Conservation (phyloP, 192 early-diverging fungal genomes). For the Obelidium mucronatum region DNA sequence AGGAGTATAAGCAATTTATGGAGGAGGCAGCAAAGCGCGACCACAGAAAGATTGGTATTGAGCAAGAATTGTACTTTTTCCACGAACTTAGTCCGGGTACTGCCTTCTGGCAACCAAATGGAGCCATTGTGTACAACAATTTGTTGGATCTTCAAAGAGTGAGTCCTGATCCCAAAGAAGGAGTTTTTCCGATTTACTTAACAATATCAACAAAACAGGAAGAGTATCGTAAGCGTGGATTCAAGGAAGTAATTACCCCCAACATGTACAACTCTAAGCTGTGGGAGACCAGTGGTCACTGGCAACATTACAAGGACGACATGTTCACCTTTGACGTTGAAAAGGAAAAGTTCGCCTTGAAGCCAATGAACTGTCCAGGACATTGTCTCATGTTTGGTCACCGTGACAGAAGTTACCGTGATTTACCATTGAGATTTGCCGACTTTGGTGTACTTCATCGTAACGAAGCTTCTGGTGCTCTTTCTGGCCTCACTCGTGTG, state of each 20-base stretch:
- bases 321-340: conserved; percentile 97
- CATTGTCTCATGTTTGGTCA: conserved; percentile 97
- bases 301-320: conserved; percentile 93
- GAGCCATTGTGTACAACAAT: conserved; percentile 94
- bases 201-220: conserved; percentile 23
- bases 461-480: conserved; percentile 85
- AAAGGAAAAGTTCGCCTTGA: conserved; percentile 96
- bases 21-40: conserved; percentile 96
- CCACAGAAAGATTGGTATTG: conserved; percentile 94
- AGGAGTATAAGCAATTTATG: conserved; percentile 93
- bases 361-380: conserved; percentile 99
- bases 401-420: conserved; percentile 94
- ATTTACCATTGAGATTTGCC: conserved; percentile 92
- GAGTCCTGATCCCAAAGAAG: background rate
- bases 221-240: conserved; percentile 93
- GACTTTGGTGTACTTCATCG: conserved; percentile 99
- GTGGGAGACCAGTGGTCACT: conserved; percentile 97
- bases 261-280: conserved; percentile 99
- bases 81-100: conserved; percentile 93
- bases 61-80: conserved; percentile 99
- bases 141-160: conserved; percentile 89
- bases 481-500: conserved; percentile 94
- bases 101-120: conserved; percentile 95
- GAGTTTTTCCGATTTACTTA: background rate
- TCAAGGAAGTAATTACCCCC: conserved; percentile 95